Base-by-base conservation (phyloP, 2,329 filamentous ascomycete genomes). In the Xylogone sp. region DNA sequence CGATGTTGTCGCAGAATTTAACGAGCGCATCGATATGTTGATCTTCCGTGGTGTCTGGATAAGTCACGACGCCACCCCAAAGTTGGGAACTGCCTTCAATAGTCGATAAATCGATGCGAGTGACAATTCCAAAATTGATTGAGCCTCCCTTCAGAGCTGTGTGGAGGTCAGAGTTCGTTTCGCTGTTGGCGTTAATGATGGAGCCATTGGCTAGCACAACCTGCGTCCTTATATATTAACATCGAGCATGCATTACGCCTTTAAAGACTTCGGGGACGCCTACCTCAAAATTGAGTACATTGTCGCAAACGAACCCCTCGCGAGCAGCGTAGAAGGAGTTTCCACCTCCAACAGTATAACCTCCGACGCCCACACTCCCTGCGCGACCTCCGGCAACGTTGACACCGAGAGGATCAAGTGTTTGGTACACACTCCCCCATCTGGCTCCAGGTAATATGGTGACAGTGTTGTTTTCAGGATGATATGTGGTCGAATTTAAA, bases 111-210 rank as follows among this genome's bases (percentile, higher is more conserved):
- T 31, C 27, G 27, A 31, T 8, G 13, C 27, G 27, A 31, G 27
- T 31, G 27, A 31, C 27, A 31, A 31, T 31, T 7, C 27, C 27
- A 31, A 31, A 31, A 13, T 31, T 31, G 27, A 8, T 31, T n/a
- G 75, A 74, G 20, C 80, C 79, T 10, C 79, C 80, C 49, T 75
- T 75, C 4, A 83, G 70, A 0, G 74, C 77, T 56, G 68, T 69
- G 63, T 69, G 81, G 9, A 83, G 66, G 49, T 82, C 78, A 0
- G 69, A 52, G 53, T 82, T 65, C 12, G 65, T 59, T 1, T 59
- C 59, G 3, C 62, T 57, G 18, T 69, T 75, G 2, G 73, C 78
- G 2, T 69, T 73, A 27, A 77, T 64, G 43, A 80, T 69, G 6
- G 66, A 62, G 6, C 76, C 74, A 53, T 75, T 71, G 6, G 75